These are phyloP conservation scores for Corynascus novoguineensis DNA, from an alignment of 495 filamentous ascomycete species.

Conservation along the genomic window DNA sequence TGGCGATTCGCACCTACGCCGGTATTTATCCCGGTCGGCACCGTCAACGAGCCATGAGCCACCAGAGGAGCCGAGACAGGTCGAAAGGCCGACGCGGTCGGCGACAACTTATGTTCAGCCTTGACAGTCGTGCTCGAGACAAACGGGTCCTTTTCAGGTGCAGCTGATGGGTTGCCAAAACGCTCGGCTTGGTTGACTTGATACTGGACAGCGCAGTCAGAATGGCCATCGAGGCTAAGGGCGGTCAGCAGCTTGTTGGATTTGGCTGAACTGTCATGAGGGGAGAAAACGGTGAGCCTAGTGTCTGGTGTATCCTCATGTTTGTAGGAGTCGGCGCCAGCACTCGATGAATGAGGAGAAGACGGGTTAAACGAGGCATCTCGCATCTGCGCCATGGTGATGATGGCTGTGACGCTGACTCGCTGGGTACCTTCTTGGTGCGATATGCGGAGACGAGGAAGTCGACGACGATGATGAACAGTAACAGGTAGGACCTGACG, in stretches of 20 bases:
- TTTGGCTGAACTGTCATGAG: slow-evolving; percentile 46
- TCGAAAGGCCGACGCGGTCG: slow-evolving; percentile 44
- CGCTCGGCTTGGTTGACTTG: slow-evolving; percentile 11
- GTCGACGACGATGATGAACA: slow-evolving; percentile 9
- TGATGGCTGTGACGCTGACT: not conserved
- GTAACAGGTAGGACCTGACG: slow-evolving; percentile 13
- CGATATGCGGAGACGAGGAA: slow-evolving; percentile 1
- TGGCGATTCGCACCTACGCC: slow-evolving; percentile 3
- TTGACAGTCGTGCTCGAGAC: slow-evolving; percentile 29
- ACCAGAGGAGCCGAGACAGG: slow-evolving; percentile 33
- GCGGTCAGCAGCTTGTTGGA: slow-evolving; percentile 28
- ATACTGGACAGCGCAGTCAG: slow-evolving; percentile 11
- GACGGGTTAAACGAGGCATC: slow-evolving; percentile 39
- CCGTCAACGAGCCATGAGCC: slow-evolving; percentile 26
- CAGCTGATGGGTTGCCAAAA: slow-evolving; percentile 14
- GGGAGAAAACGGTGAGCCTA: slow-evolving; percentile 57
- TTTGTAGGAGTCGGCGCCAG: slow-evolving; percentile 48
- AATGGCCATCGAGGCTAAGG: slow-evolving; percentile 17
- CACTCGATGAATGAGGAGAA: slow-evolving; percentile 57
- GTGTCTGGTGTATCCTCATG: slow-evolving; percentile 56
- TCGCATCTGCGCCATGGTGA: slow-evolving; percentile 30
- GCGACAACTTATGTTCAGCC: slow-evolving; percentile 41
- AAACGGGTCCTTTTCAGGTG: slow-evolving; percentile 42
- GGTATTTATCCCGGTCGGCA: not conserved
- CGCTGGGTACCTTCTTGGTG: not conserved